Base-by-base conservation (phyloP, 2,329 filamentous ascomycete species). In the Blumeriella jaapii region DNA sequence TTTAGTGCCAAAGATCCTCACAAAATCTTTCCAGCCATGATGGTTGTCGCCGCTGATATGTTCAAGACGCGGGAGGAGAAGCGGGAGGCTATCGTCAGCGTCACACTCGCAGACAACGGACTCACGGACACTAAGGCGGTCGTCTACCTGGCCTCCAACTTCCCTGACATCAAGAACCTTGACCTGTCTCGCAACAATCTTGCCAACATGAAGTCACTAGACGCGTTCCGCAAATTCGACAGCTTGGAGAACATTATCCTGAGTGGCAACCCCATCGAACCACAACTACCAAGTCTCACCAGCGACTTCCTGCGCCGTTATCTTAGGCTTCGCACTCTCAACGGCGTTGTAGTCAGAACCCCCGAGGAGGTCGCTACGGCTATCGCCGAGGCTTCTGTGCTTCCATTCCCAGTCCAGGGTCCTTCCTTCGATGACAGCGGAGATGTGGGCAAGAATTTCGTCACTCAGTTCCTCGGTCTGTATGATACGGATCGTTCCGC, bases 21-120 rank as follows among this genome's bases (percentile, higher is more conserved):
- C n/a, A 98, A 95, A 57, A 82, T 94, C 43, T 95, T 96, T 61
- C 83, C 82, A 34, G 89, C 83, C 1, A 67, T 96, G 42, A 93
- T 96, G 82, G 76, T 74, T 40, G 77, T 95, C 29, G 86, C 83
- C 55, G 78, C 93, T 34, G 64, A 74, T 41, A 70, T 80, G 12
- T 93, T 94, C 62, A 77, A 79, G 47, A 78, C 71, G 2, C 55
- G 70, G 9, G 67, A 78, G 41, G 77, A 80, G 31, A 87, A 87
- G 57, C 71, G 76, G 31, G 78, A 86, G 29, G 79, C 80, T 4
- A 79, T 98, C 31, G 65, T 79, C 45, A 89, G 84, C 53, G 78
- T 96, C 50, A 83, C 79, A 23, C 69, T 98, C 9, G 77, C 81
- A 12, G 74, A 75, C 55, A 96, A 96, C 59, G 74, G 75, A 41